Evolutionary conservation across 2,329 filamentous ascomycete genomes (phyloP), one percentile per base, ranked within the genome.

Genomic region (Colletotrichum acutatum): DNA sequence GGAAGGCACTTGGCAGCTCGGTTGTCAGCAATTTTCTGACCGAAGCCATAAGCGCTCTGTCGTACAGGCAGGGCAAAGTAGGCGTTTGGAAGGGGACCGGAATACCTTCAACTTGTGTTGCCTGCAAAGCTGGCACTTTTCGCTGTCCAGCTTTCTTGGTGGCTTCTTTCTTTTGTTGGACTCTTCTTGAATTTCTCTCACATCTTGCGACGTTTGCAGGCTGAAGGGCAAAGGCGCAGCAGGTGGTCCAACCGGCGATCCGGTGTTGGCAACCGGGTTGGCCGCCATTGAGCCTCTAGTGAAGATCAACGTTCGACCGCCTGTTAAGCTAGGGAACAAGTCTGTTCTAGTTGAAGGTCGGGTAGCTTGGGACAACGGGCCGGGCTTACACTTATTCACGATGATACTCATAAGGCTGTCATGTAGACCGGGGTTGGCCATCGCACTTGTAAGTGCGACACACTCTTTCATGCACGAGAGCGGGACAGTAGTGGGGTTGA

Each of bases 111-210:
- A 22, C 16, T 62, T 62, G 24, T 62, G 59, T 49, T 62, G 59
- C 5, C 59, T 62, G 26, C 59, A 62, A 49, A 62, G 37, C 37
- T 62, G 59, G 16, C 59, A 62, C 37, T 49, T 62, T 24, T 62
- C 59, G 19, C 24, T 62, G 22, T 62, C 59, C 5, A 62, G 37
- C 16, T 62, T 62, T 0, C 59, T 37, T 19, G 59, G 59, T 11
- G 37, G 9, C 8, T 26, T 32, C 37, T 62, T 62, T 11, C 59
- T 30, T 11, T 62, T 62, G 24, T 49, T 49, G 19, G 42, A 49
- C 16, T 49, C 42, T n/a, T 49, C 42, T 19, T 49, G 42, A 4
- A 7, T n/a, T 8, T n/a, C 8, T 3, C 19, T 49, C 2, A 49
- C 7, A 22, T 49, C 7, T 22, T 19, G 19, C 19, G 42, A 22